Conservation (phyloP, 2,329 filamentous ascomycete species). For the Sarocladiaceae sp. region DNA sequence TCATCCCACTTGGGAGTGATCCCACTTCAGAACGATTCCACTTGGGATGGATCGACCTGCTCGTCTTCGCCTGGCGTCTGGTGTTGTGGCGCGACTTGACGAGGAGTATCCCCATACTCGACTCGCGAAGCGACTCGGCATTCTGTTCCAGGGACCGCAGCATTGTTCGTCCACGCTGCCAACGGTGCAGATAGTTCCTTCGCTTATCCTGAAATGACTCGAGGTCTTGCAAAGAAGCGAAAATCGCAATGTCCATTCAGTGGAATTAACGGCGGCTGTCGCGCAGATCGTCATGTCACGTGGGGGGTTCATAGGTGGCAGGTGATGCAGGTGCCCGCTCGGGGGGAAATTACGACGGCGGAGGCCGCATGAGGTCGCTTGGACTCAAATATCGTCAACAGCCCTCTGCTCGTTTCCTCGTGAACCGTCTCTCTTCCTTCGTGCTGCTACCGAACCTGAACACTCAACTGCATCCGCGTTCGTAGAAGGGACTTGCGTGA, state of each 20-base stretch:
- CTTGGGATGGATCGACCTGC: slow-evolving; percentile 3
- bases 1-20: too few species aligned
- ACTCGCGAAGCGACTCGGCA: too few species aligned
- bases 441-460: too few species aligned
- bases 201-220: background rate
- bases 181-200: background rate
- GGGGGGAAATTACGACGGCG: slow-evolving; percentile 4
- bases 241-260: background rate
- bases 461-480: too few species aligned
- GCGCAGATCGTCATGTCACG: slow-evolving; percentile 7
- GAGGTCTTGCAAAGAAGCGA: background rate
- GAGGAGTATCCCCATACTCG: too few species aligned
- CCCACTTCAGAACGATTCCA: too few species aligned
- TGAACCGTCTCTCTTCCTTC: background rate
- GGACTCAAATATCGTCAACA: slow-evolving; percentile 7
- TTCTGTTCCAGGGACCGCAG: too few species aligned
- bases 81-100: slow-evolving; percentile 3
- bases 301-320: too few species aligned
- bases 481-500: too few species aligned
- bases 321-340: slow-evolving; percentile 4
- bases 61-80: background rate
- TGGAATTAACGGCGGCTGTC: background rate
- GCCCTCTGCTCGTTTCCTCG: background rate
- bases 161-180: background rate
- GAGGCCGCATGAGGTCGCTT: background rate